Base-by-base conservation (phyloP, 1,139 yeast genomes). In the Citeromyces hawaiiensis region DNA sequence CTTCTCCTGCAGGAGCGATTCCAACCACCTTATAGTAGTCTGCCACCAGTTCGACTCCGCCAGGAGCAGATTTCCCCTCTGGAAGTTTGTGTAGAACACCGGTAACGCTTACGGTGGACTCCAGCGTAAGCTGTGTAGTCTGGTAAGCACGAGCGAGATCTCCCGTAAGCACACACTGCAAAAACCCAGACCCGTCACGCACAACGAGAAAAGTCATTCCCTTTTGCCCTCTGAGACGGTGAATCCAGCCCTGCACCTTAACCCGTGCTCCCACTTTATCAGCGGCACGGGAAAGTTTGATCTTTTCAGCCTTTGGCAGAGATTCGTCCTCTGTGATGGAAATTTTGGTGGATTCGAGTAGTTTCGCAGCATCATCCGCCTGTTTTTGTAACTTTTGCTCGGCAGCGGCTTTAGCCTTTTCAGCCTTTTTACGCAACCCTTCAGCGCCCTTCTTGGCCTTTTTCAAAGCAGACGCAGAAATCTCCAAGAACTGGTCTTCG, bases 371-470 rank as follows among this genome's bases (percentile, higher is more conserved):
- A 38, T 77, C 83, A 35, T 73, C 87, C 11, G 70, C 76, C 36
- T 71, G 79, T 54, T 70, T 74, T 44, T 69, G 63, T 49, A 74
- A 71, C 48, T 71, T 72, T 49, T 74, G 76, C 49, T 72, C 78
- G 38, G 74, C 83, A 40, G 66, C 68, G 54, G 76, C 70, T 51
- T 73, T 73, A 46, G 81, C 83, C 66, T 88, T 88, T 52, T 83
- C 93, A 39, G 76, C 80, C 63, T 88, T 93, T 66, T 88, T 91
- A 62, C 75, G 85, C 49, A 91, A 66, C 5, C 94, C 91, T 35
- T 88, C 97, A 45, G 83, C 91, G 43, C 96, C 96, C 61, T 93
- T 93, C 63, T 85, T 85, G 52, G 98, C 97, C 64, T 88, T 91
- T 66, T 93, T 93, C 56, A 88, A 66, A 4, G 96, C 97, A 39